Evolutionary conservation across 371 early-diverging fungal species (phyloP), one percentile per base, ranked within the genome.

Genomic region (Apophysomyces ossiformis): DNA sequence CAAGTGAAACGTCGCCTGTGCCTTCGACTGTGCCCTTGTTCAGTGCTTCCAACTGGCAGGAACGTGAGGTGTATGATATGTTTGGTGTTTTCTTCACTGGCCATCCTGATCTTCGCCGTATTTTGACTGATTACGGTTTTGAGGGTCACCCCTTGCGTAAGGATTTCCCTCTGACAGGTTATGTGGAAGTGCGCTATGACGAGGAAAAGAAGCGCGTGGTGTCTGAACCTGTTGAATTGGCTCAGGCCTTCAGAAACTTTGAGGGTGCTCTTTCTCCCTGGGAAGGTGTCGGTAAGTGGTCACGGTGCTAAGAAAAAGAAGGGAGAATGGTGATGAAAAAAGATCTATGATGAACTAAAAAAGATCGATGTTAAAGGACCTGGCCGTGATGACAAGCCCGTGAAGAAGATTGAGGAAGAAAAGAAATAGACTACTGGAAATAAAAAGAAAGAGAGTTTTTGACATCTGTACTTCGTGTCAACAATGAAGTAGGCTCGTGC

Each of bases 41-140:
- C 80, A 87, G 84, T 66, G 89, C 92, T 45, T 96, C 96, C 46
- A 97, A 96, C 83, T 99, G 99, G 99, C 91, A 93, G 67, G 99
- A 99, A 83, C 92, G 99, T 76, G 99, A 99, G 80, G 94, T 92
- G 11, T 99, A 93, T 82, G 99, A 99, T 76, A 98, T 99, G 98
- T 99, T 89, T 78, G 99, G 99, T 69, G 88, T 99, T 68, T 95
- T 94, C 81, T 99, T 97, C 74, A 85, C 89, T 4, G 93, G 91
- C 60, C 99, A 99, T 72, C 99, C 99, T 13, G 99, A 99, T 85
- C 81, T 99, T 69, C 78, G 99, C 58, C 87, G 99, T 65, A 98
- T 99, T 73, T 87, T 99, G 83, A 97, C 98, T 58, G 99, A 99
- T 81, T 99, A 98, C 74, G 99, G 99, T 57, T 99, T 98, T 70